Percentiles rank a stretch among this genome's conserved stretches.
phyloP scores from a whole-genome alignment of 768 basidiomycete genomes.

The Dioszegia crocea region DNA sequence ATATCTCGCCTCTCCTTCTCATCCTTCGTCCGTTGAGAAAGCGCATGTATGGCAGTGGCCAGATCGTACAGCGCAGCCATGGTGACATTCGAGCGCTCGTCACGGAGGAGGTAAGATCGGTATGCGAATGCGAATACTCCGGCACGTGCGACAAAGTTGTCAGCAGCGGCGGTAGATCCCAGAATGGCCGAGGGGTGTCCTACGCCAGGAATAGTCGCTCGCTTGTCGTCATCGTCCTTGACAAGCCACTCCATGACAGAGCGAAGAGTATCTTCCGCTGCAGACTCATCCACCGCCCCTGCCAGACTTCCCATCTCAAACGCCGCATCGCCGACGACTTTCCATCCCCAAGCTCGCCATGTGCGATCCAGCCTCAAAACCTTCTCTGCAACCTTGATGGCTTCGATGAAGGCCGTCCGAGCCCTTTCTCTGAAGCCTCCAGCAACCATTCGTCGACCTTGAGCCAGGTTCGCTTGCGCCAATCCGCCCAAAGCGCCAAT shows the following conservation, averaged over 20 bases:
- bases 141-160: slow-evolving; percentile 27
- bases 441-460: slow-evolving; percentile 62
- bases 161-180: slow-evolving; percentile 13
- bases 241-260: slow-evolving; percentile 56
- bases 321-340: slow-evolving; percentile 69
- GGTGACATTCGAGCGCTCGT: slow-evolving; percentile 35
- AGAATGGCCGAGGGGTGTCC: slow-evolving; percentile 30
- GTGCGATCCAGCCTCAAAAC: slow-evolving; percentile 19
- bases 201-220: slow-evolving; percentile 65
- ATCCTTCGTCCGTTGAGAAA: slow-evolving; percentile 20
- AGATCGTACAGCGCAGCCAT: slow-evolving; percentile 45
- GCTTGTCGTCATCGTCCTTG: slow-evolving; percentile 63
- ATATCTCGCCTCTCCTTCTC: slow-evolving; percentile 18
- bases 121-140: slow-evolving; percentile 47
- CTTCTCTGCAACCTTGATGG: slow-evolving; percentile 20
- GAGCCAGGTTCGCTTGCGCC: slow-evolving; percentile 66
- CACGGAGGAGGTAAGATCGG: slow-evolving; percentile 44
- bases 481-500: slow-evolving; percentile 55
- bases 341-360: slow-evolving; percentile 61
- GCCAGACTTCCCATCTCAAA: slow-evolving; percentile 61
- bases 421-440: slow-evolving; percentile 73
- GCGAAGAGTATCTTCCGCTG: slow-evolving; percentile 17
- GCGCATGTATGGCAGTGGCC: slow-evolving; percentile 38
- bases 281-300: slow-evolving; percentile 51
- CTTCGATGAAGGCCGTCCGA: slow-evolving; percentile 63